Evolutionary conservation across 1,139 yeast genomes (phyloP), one percentile per base, ranked within the genome.

Genomic region (Saccharomycopsis phalli): DNA sequence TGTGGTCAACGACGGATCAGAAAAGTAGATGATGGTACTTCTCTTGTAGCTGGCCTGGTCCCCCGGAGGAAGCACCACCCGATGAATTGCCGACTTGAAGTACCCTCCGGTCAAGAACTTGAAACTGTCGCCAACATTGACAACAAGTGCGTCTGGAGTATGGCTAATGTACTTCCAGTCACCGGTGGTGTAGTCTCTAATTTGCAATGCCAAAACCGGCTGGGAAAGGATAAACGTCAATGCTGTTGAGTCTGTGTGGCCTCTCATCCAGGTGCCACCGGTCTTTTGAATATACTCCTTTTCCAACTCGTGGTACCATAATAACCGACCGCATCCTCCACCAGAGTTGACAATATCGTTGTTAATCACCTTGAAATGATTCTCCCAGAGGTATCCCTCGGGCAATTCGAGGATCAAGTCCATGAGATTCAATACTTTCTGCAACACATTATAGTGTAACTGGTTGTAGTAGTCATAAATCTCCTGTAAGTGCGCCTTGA

Each of bases 81-180:
- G 50, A 44, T 69, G 74, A 36, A 68, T 54, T 6, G 69, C 62
- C 16, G 71, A 65, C 45, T 66, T 66, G 55, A 68, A 69, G 38
- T 62, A 65, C 0, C 71, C 71, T 2, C 72, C 74, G 21, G 69
- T 63, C 31, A 68, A 54, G 44, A 68, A 67, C 48, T 68, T 71
- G 51, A 69, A 50, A 0, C 67, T 66, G 51, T 69, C 74, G 5
- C 73, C 74, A 37, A 69, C 57, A 46, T 69, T 69, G 10, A 69
- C 74, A 38, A 70, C 61, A 19, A 69, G 56, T 1, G 71, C 62
- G 33, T 63, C 55, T 3, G 69, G 70, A 4, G 61, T 58, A 48
- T 69, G 72, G 25, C 58, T 57, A n/a, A 69, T 72, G 50, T 65
- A 69, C 42, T 57, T 63, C 74, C 74, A 69, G n/a, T 58, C 53